These are phyloP conservation scores for Boletus reticuloceps DNA, from an alignment of 768 basidiomycete species.

Conservation along the genomic window DNA sequence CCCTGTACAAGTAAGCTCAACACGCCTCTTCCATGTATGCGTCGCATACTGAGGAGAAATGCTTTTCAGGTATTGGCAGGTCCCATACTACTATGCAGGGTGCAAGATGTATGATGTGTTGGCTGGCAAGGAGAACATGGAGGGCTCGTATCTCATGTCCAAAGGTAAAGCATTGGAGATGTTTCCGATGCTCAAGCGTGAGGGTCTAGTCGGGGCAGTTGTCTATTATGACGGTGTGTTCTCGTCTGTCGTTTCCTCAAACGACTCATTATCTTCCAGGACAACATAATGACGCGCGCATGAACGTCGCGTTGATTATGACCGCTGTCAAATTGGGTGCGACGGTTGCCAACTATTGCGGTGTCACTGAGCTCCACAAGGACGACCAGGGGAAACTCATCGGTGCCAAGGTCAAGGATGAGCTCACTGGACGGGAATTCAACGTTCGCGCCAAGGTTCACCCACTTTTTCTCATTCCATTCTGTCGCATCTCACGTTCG, in stretches of 20 bases:
- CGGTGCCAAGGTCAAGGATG: slow-evolving; percentile 78
- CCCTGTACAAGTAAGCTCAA: slow-evolving; percentile 78
- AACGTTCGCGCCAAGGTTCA: slow-evolving; percentile 75
- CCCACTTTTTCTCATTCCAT: not conserved
- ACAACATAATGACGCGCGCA: slow-evolving; percentile 97
- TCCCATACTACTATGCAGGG: slow-evolving; percentile 94
- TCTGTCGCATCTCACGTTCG: not conserved
- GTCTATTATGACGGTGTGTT: slow-evolving; percentile 93
- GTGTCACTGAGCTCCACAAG: slow-evolving; percentile 79
- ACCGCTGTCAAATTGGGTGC: slow-evolving; percentile 93
- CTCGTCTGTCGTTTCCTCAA: not conserved
- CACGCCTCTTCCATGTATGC: not conserved
- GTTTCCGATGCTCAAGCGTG: slow-evolving; percentile 94
- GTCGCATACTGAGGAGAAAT: slow-evolving; percentile 1
- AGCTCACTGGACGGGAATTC: slow-evolving; percentile 80
- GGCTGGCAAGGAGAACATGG: slow-evolving; percentile 97
- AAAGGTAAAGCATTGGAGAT: slow-evolving; percentile 90
- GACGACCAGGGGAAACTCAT: slow-evolving; percentile 55
- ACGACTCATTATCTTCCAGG: slow-evolving; percentile 42
- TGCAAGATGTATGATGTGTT: slow-evolving; percentile 96
- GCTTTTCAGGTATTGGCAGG: slow-evolving; percentile 78
- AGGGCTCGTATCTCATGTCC: slow-evolving; percentile 91
- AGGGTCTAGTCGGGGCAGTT: slow-evolving; percentile 89
- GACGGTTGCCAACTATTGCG: slow-evolving; percentile 83
- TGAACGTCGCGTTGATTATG: slow-evolving; percentile 96